Percentiles rank a stretch among this genome's conserved stretches.
Evolutionary conservation across 176 grass and related monocot species (phyloP).

Genomic region (Puccinellia tenuiflora): DNA sequence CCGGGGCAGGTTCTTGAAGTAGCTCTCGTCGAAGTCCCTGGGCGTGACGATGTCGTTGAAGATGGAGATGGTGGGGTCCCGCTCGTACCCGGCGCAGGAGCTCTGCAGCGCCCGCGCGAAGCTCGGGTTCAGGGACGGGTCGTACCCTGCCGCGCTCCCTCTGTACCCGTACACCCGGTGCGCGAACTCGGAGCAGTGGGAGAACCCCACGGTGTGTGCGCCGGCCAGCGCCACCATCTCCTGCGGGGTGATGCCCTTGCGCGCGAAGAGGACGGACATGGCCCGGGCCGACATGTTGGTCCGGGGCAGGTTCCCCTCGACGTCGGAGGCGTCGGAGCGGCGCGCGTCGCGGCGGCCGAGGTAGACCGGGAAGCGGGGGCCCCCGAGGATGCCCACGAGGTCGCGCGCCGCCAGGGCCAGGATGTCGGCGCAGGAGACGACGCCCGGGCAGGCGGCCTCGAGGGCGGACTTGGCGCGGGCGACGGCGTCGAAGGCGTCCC

Average conservation of each 20-base stretch:
- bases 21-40: constrained; percentile 63
- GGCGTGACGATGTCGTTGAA: constrained; percentile 93
- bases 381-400: constrained; percentile 58
- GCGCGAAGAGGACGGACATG: constrained; percentile 50
- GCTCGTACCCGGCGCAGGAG: constrained; percentile 62
- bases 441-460: constrained; percentile 51
- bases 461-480: constrained; percentile 66
- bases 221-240: constrained; percentile 93
- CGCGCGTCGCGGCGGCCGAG: constrained; percentile 64
- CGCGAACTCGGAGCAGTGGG: constrained; percentile 94
- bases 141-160: constrained; percentile 22
- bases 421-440: constrained; percentile 83
- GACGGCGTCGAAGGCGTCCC: constrained; percentile 81
- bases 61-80: constrained; percentile 69
- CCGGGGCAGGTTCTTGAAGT: constrained; percentile 76
- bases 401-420: constrained; percentile 66
- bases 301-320: constrained; percentile 48
- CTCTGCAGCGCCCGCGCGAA: constrained; percentile 62
- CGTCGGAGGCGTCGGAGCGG: constrained; percentile 43
- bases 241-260: constrained; percentile 41
- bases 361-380: constrained; percentile 50
- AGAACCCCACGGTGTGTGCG: constrained; percentile 89
- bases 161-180: constrained; percentile 51
- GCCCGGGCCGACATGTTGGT: constrained; percentile 77
- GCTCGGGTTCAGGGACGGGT: constrained; percentile 59